Conservation (phyloP, 306 rosid genomes). For the Coriaria nepalensis region DNA sequence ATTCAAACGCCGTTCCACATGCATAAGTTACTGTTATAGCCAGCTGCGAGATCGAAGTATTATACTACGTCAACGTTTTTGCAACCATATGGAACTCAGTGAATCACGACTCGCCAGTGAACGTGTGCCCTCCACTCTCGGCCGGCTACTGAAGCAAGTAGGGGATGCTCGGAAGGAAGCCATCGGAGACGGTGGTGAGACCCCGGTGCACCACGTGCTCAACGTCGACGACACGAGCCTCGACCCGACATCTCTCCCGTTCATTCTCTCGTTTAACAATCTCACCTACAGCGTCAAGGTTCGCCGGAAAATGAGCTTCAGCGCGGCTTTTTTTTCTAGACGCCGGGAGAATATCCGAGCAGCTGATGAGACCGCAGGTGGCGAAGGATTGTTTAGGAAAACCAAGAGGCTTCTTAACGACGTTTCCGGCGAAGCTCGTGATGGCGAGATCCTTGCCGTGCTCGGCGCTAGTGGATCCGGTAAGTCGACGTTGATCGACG, state of each 20-base stretch:
- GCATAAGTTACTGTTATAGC: too few relatives aligned
- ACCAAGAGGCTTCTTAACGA: slow-evolving; percentile 65
- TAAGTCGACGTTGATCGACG: slow-evolving; percentile 58
- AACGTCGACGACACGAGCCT: slow-evolving; percentile 22
- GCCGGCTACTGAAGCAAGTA: slow-evolving; percentile 59
- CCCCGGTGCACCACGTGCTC: slow-evolving; percentile 54
- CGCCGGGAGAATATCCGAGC: slow-evolving; percentile 8
- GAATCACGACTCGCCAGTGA: slow-evolving; percentile 16
- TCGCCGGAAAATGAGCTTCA: slow-evolving; percentile 33
- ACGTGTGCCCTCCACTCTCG: slow-evolving; percentile 41
- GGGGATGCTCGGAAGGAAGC: slow-evolving; percentile 57
- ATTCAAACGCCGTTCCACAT: too few relatives aligned
- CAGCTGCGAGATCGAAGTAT: too few relatives aligned
- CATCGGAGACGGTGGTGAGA: slow-evolving; percentile 55
- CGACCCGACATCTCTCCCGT: slow-evolving; percentile 47
- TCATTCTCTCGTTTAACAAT: slow-evolving; percentile 55
- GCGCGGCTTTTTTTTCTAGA: slow-evolving; percentile 5
- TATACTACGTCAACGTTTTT: not conserved
- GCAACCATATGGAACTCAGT: slow-evolving; percentile 25
- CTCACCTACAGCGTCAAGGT: slow-evolving; percentile 69
- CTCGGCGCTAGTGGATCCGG: slow-evolving; percentile 84
- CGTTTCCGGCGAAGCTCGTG: slow-evolving; percentile 69
- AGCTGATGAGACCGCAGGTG: slow-evolving; percentile 16
- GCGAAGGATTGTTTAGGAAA: slow-evolving; percentile 27
- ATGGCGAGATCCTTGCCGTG: slow-evolving; percentile 51